Conservation (phyloP, 139 green algal species). For the Coelastrella sp. region DNA sequence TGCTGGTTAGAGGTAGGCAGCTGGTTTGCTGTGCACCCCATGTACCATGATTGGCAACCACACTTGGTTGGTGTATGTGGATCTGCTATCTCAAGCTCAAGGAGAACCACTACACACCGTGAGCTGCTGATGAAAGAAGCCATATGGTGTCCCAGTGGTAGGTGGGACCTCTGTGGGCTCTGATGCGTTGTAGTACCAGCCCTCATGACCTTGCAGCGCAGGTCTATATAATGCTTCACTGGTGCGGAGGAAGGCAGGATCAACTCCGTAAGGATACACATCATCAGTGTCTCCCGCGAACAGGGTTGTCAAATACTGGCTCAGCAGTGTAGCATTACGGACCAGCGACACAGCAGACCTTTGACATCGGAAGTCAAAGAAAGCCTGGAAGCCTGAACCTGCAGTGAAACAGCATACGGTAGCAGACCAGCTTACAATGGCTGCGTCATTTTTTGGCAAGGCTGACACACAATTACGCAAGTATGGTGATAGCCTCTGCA, state of each 20-base stretch:
- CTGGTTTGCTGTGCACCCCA: too few relatives aligned
- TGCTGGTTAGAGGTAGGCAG: too few relatives aligned
- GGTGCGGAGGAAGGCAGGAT: constrained; percentile 56
- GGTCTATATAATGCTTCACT: constrained; percentile 48
- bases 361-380: constrained; percentile 49
- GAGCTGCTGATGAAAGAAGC: constrained; percentile 38
- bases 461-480: background rate
- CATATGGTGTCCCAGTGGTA: constrained; percentile 46
- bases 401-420: background rate
- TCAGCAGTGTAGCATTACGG: background rate
- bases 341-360: constrained; percentile 32
- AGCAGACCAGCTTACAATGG: background rate
- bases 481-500: too few relatives aligned
- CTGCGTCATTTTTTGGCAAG: background rate
- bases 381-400: background rate
- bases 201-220: constrained; percentile 11
- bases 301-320: constrained; percentile 24
- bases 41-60: too few relatives aligned
- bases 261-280: constrained; percentile 53
- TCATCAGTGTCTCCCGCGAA: constrained; percentile 40
- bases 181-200: constrained; percentile 58
- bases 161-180: constrained; percentile 32
- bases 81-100: too few relatives aligned
- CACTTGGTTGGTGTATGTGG: too few relatives aligned
- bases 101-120: constrained; percentile 26